Evolutionary conservation across 2,329 filamentous ascomycete genomes (phyloP).

Genomic region (Aureobasidium sp.): DNA sequence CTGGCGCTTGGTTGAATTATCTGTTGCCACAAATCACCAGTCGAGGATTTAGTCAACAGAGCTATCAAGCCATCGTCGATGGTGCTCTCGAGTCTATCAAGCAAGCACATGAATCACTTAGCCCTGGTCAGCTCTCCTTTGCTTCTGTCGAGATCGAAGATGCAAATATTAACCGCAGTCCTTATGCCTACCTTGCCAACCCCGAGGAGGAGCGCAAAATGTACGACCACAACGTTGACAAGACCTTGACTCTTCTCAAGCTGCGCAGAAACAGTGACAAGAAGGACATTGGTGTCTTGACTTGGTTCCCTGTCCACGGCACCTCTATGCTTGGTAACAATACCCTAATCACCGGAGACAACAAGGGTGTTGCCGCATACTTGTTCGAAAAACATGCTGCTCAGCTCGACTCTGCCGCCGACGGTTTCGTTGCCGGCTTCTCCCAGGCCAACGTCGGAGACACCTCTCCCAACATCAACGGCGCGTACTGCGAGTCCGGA

Average conservation of each 20-base stretch:
- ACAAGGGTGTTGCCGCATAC: conserved; percentile 87
- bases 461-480: conserved; percentile 79
- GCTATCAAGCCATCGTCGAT: conserved; percentile 81
- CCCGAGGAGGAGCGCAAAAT: conserved; percentile 64
- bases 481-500: conserved; percentile 84
- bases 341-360: conserved; percentile 85
- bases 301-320: conserved; percentile 89
- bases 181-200: conserved; percentile 82
- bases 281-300: conserved; percentile 73
- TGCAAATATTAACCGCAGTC: conserved; percentile 82
- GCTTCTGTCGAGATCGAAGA: conserved; percentile 63
- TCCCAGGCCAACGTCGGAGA: conserved; percentile 89
- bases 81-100: conserved; percentile 76
- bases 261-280: conserved; percentile 63
- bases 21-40: conserved; percentile 85
- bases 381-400: conserved; percentile 63
- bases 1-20: conserved; percentile 92
- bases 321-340: conserved; percentile 90
- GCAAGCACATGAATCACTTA: conserved; percentile 66
- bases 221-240: conserved; percentile 65
- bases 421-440: conserved; percentile 78
- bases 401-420: conserved; percentile 15
- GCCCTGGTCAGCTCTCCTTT: conserved; percentile 63
- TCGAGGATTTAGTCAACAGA: conserved; percentile 77
- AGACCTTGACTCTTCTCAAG: conserved; percentile 70